Base-by-base conservation (phyloP, 2,329 filamentous ascomycete genomes). In the Didymella glomerata region DNA sequence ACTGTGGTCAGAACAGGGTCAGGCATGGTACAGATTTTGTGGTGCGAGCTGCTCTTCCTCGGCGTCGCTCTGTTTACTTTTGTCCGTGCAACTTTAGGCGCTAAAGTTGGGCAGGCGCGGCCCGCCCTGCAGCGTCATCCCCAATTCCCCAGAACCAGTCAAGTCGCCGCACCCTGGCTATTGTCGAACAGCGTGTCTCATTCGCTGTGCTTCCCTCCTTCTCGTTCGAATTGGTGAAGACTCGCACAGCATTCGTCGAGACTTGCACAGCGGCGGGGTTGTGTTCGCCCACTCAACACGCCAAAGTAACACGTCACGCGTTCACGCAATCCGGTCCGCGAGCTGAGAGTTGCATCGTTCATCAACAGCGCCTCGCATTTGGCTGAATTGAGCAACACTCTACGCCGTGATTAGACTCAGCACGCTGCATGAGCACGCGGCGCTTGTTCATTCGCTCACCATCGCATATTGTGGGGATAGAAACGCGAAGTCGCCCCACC, bases 391-490 rank as follows among this genome's bases (percentile, higher is more conserved):
- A 46, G 56, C 20, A 34, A 25, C 16, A 24, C 32, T 24, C 22
- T 34, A 47, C 47, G 50, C n/a, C 41, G 47, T 54, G 47, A 59
- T 59, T 65, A 55, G 65, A 67, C 59, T 63, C 63, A 69, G 69
- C 61, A 60, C 57, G 58, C 68, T 65, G 73, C 69, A 74, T 59
- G 68, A 59, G 69, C 63, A 76, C 73, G 72, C 70, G 72, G 68
- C 73, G 65, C 32, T 50, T 50, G 61, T 64, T 65, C 48, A 75
- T 75, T 74, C 71, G 72, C 58, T 57, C 62, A 62, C 46, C 10
- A 38, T 4, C 13, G 20, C 42, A 38, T 64, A 63, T 55, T 65
- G 68, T 67, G 67, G 68, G 57, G 56, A 54, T 54, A 46, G 53
- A 34, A 22, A 54, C 42, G 53, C 51, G 41, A 42, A 28, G 45